A percentile compares a stretch with the other conserved stretches of the same genome.
These are phyloP conservation scores for Spiromastix sp. DNA, from an alignment of 2,329 filamentous ascomycete species.

Conservation along the genomic window DNA sequence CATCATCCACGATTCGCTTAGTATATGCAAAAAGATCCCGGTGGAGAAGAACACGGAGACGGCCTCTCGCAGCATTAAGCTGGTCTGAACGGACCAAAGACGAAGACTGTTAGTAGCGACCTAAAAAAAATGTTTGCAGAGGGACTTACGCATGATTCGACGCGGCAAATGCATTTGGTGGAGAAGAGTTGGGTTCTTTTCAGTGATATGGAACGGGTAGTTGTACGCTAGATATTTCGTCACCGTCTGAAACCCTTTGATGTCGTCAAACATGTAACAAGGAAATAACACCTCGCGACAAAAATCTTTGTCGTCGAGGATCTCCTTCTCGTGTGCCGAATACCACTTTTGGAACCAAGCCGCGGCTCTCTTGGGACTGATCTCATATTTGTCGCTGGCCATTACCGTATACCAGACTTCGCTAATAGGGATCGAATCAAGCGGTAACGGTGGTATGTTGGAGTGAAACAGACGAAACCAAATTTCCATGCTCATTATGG, in stretches of 20 bases:
- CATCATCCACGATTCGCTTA: background rate
- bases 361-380: background rate
- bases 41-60: background rate
- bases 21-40: background rate
- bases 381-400: background rate
- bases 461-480: background rate
- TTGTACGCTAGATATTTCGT: background rate
- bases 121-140: background rate
- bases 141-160: slow-evolving; percentile 1
- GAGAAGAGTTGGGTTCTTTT: background rate
- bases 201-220: background rate
- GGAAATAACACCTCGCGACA: background rate
- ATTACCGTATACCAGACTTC: background rate
- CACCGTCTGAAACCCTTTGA: background rate
- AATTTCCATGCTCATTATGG: background rate
- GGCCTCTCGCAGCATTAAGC: slow-evolving; percentile 1
- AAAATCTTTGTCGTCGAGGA: background rate
- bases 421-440: background rate
- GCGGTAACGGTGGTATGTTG: background rate
- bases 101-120: background rate
- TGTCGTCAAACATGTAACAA: background rate
- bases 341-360: background rate
- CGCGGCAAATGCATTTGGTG: background rate
- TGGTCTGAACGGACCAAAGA: background rate
- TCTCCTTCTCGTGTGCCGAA: background rate